Evolutionary conservation across 441 rosid species (phyloP), one percentile per base, ranked within the genome.

Genomic region (Pelargonium myrrhifolium): DNA sequence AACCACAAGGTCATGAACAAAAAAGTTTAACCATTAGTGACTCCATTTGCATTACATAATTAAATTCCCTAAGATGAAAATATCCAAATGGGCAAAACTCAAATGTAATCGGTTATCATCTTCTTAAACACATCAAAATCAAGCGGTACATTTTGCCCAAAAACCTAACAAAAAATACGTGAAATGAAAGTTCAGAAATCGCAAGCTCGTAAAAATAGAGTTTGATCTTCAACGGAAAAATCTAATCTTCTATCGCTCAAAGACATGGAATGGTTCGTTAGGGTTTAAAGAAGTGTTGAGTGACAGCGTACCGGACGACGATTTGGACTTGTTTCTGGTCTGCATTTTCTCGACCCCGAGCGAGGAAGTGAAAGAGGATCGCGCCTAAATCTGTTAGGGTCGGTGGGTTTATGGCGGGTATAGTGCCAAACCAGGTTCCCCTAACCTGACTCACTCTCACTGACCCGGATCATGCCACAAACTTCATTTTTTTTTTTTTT

Each of bases 251-350:
- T n/a, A n/a, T 15, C 9, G 56, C 21, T 20, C 26, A 20, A 55
- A 20, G 17, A 53, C 6, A 53, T 49, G 17, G 8, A 55, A 55
- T 24, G 4, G 8, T 55, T 1, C 4, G 12, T 55, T 55, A 18
- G 26, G 59, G 59, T 53, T 53, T 18, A 53, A 2, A 18, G 24
- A 53, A 17, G 59, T 53, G 17, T 17, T 53, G 20, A 8, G 60
- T 55, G 60, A 9, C 26, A 55, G 60, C 26, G 60, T 55, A 55
- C 60, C 60, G 9, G 60, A 9, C 12, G 60, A 55, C 60, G 60
- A 55, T 55, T 55, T 55, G 60, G 60, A 18, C 26, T 55, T 55
- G 60, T 55, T 55, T 55, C 60, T 18, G 4, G 60, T 55, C 60
- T 55, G 60, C 60, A 55, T 55, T 55, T 55, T 55, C 5, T 51